A percentile compares a stretch with the other conserved stretches of the same genome.
Evolutionary conservation across 495 filamentous ascomycete species (phyloP).

Genomic region (Hypomontagnella monticulosa): DNA sequence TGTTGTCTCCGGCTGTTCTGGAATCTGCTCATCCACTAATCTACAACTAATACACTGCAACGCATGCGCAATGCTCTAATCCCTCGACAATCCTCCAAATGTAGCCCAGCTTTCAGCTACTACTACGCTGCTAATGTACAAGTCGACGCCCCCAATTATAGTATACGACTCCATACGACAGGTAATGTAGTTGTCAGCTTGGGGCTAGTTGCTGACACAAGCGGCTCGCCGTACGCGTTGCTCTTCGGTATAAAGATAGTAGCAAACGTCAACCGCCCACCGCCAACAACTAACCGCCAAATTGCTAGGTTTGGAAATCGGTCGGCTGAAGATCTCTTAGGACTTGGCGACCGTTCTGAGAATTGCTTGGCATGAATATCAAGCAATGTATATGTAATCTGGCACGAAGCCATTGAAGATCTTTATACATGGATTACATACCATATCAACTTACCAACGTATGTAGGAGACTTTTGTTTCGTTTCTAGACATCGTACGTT

Average conservation of each 20-base stretch:
- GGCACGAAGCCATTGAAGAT: conserved; percentile 7
- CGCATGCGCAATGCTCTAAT: too few relatives aligned
- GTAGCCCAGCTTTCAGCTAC: too few relatives aligned
- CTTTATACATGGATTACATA: neutral
- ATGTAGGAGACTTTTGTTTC: conserved; percentile 3
- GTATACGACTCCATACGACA: too few relatives aligned
- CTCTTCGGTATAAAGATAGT: conserved; percentile 19
- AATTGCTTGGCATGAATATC: conserved; percentile 25
- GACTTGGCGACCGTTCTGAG: conserved; percentile 28
- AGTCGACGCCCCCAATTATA: too few relatives aligned
- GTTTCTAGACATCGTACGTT: conserved; percentile 5
- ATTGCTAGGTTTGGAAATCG: conserved; percentile 11
- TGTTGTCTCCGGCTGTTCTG: too few relatives aligned
- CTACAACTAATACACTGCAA: too few relatives aligned
- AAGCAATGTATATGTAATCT: neutral
- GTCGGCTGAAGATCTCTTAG: conserved; percentile 34
- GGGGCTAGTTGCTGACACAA: neutral
- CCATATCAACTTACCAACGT: neutral
- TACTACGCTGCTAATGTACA: too few relatives aligned
- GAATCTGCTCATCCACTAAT: too few relatives aligned
- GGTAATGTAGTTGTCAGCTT: neutral
- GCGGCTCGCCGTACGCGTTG: conserved; percentile 18
- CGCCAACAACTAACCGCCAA: conserved; percentile 14
- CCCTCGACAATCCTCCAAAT: too few relatives aligned
- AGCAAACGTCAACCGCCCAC: conserved; percentile 1